phyloP scores from a whole-genome alignment of 495 filamentous ascomycete genomes.

The Penicillium soppii region DNA sequence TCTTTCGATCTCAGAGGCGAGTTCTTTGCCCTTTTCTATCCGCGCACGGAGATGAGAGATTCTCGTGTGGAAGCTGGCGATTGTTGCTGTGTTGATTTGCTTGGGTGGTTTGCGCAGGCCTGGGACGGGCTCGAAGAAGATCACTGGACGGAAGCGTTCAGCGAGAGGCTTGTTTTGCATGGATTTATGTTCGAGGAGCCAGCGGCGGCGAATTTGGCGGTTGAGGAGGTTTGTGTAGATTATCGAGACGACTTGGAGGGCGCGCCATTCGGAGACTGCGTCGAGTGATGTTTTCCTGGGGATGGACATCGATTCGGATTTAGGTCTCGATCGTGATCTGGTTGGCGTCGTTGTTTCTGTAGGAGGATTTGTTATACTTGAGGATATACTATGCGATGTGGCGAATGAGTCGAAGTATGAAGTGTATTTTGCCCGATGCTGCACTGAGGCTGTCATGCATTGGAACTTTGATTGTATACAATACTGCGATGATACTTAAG shows the following conservation, averaged over 20 bases:
- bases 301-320: neutral
- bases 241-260: conserved; percentile 21
- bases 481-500: neutral
- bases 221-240: conserved; percentile 27
- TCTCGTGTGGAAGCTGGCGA: conserved; percentile 5
- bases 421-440: neutral
- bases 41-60: conserved; percentile 21
- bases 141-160: conserved; percentile 18
- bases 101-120: conserved; percentile 13
- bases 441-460: neutral
- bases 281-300: conserved; percentile 9
- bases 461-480: neutral
- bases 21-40: conserved; percentile 31
- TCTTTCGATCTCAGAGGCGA: conserved; percentile 25
- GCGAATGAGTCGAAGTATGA: neutral
- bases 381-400: neutral
- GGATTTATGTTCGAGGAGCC: conserved; percentile 22
- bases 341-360: too few species aligned
- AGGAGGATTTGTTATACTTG: too few species aligned
- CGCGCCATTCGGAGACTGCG: conserved; percentile 25
- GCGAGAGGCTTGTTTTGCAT: conserved; percentile 15
- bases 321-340: neutral
- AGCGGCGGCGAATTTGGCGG: conserved; percentile 26
- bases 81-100: neutral
- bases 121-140: conserved; percentile 22